Conservation (phyloP, 768 basidiomycete species). For the Suillus spraguei region DNA sequence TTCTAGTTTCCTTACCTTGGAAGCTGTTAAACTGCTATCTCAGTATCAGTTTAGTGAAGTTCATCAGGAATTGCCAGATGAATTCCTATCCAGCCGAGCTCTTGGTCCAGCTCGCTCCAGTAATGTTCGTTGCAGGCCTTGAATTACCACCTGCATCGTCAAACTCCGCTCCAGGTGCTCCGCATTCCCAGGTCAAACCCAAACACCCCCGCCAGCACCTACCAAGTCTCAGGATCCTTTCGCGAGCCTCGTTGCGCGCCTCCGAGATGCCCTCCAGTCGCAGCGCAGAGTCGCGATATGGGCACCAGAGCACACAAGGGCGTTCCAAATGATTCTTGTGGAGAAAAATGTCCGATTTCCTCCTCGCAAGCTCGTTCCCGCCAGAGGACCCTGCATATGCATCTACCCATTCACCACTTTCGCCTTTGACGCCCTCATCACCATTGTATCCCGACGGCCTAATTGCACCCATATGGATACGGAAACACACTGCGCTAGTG, state of each 20-base stretch:
- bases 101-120: slow-evolving; percentile 83
- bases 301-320: slow-evolving; percentile 69
- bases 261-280: slow-evolving; percentile 67
- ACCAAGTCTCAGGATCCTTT: slow-evolving; percentile 60
- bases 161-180: slow-evolving; percentile 16
- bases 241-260: slow-evolving; percentile 52
- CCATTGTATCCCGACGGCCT: slow-evolving; percentile 94
- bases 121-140: slow-evolving; percentile 95
- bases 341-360: slow-evolving; percentile 87
- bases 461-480: slow-evolving; percentile 97
- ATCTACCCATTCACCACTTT: slow-evolving; percentile 87
- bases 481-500: slow-evolving; percentile 90
- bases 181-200: slow-evolving; percentile 21
- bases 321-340: slow-evolving; percentile 84
- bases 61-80: slow-evolving; percentile 46
- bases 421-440: slow-evolving; percentile 84
- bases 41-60: neutral
- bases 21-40: neutral
- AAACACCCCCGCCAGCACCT: slow-evolving; percentile 29
- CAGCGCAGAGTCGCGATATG: slow-evolving; percentile 71
- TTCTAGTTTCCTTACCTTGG: neutral
- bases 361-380: slow-evolving; percentile 72
- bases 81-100: slow-evolving; percentile 93
- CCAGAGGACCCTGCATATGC: slow-evolving; percentile 60
- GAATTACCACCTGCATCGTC: slow-evolving; percentile 35